Evolutionary conservation across 441 rosid genomes (phyloP), one percentile per base, ranked within the genome.

Genomic region (Adansonia grandidieri): DNA sequence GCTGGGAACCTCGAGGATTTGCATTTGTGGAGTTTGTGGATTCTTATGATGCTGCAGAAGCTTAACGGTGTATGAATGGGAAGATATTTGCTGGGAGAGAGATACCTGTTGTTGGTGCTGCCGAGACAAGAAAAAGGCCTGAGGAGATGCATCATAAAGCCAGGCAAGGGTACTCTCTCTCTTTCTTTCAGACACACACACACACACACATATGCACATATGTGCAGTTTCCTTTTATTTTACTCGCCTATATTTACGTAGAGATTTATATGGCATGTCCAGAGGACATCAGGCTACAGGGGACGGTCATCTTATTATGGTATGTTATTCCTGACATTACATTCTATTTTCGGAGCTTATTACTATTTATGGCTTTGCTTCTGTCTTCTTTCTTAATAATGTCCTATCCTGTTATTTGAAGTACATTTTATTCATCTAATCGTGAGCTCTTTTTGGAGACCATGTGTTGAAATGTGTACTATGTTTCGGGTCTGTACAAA

Each of bases 11-110:
- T 60, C 89, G 98, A 32, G 99, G 98, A 42, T 96, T 96, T 89
- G 99, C 97, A 6, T 96, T 96, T 88, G 97, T 96, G 85, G 93
- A 96, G 88, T 96, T 94, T 85, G 92, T 96, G 82, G 99, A 96
- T 86, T 80, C 94, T 42, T 88, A 86, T 83, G 99, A 94, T 74
- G 97, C 99, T 19, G 81, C 87, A 42, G 97, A 92, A 84, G 99
- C 98, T 80, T 97, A 94, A 78, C 87, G 89, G 77, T 91, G 93
- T 65, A 91, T 96, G 99, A 89, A 96, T 80, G 93, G 99, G 57
- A 89, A 91, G 78, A 81, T 85, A 9, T 91, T 94, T 89, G 97
- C 89, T 71, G 97, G 97, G 62, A 90, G 97, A 85, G 95, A 91
- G 87, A 89, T 96, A 44, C 86, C 98, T 37, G 98, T 96, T 50